phyloP scores from a whole-genome alignment of 2,329 filamentous ascomycete species.

The Claviceps pusilla region DNA sequence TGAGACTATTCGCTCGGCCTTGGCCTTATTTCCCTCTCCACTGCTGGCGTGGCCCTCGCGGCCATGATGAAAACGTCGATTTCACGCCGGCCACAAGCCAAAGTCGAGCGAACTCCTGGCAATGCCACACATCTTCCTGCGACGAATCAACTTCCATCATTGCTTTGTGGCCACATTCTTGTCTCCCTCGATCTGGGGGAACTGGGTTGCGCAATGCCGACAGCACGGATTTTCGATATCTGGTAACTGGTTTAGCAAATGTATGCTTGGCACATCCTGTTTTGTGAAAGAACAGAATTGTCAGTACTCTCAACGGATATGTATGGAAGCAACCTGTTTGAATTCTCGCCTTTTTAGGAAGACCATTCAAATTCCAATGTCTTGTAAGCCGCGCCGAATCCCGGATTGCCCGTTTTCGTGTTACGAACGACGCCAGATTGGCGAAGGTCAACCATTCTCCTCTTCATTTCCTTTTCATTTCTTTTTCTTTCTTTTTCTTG shows the following conservation, averaged over 20 bases:
- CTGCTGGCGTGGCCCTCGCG: background rate
- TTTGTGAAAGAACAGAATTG: background rate
- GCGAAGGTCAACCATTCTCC: background rate
- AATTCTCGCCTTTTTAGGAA: background rate
- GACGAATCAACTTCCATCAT: background rate
- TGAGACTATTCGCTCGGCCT: background rate
- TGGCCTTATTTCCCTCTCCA: background rate
- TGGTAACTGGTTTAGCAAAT: background rate
- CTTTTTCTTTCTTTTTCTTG: background rate
- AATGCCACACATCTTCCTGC: background rate
- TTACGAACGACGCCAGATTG: background rate
- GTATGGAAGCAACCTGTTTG: background rate
- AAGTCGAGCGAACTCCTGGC: background rate
- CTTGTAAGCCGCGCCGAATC: background rate
- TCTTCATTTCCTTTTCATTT: background rate
- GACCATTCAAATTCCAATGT: background rate
- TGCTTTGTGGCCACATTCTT: background rate
- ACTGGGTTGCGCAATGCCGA: background rate
- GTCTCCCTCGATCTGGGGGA: background rate
- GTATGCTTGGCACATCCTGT: background rate
- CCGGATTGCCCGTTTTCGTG: background rate
- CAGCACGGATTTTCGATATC: background rate
- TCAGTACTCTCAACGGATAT: background rate
- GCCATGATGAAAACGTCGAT: background rate
- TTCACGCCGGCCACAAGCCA: background rate